Conservation (phyloP, 148 eudicot genomes). For the Nepenthes mirabilis region DNA sequence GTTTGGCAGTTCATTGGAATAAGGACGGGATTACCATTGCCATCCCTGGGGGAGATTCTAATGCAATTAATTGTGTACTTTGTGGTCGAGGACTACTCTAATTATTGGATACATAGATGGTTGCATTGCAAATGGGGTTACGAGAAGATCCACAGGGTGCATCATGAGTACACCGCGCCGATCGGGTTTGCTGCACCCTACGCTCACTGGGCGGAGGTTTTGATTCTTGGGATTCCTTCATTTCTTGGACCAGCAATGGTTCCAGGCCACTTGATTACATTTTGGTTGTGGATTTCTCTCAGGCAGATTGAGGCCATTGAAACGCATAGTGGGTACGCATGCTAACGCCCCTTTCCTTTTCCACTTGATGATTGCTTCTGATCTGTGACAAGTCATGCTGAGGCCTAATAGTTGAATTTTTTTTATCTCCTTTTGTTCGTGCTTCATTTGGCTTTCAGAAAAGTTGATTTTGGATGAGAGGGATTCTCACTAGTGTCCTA, state of each 20-base stretch:
- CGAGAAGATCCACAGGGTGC: constrained; percentile 84
- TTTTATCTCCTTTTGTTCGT: no score
- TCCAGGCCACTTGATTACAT: constrained; percentile 71
- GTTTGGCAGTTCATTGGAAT: constrained; percentile 58
- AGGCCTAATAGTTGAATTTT: no score
- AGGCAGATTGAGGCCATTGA: constrained; percentile 97
- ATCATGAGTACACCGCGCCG: constrained; percentile 89
- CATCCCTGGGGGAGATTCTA: constrained; percentile 57
- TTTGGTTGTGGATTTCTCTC: constrained; percentile 87
- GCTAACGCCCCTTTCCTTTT: constrained; percentile 16
- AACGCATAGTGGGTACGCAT: constrained; percentile 93
- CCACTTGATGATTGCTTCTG: neutral
- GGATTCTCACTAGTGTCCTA: no score
- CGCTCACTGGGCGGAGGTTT: constrained; percentile 89
- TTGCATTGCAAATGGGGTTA: constrained; percentile 84
- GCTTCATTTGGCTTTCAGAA: no score
- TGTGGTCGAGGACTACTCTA: constrained; percentile 68
- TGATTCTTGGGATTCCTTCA: constrained; percentile 85
- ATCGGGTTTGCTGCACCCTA: constrained; percentile 77
- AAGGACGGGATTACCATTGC: constrained; percentile 73
- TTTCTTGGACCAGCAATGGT: constrained; percentile 80
- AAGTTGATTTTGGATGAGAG: no score
- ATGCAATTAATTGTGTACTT: constrained; percentile 71
- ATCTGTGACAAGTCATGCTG: no score
- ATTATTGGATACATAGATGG: constrained; percentile 85